These are phyloP conservation scores for Reutealis trisperma DNA, from an alignment of 345 rosid genomes.

Conservation along the genomic window DNA sequence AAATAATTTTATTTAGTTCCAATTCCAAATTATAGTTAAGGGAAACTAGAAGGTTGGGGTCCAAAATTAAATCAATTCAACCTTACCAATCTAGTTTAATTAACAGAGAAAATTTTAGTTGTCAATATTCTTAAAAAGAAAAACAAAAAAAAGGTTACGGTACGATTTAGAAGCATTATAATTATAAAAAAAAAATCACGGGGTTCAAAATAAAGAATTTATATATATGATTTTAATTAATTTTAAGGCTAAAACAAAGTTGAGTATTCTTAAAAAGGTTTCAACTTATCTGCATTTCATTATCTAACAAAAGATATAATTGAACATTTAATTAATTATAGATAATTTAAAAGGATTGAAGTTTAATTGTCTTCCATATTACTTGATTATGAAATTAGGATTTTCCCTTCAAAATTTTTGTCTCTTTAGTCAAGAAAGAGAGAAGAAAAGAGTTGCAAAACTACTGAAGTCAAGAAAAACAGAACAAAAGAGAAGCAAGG, in stretches of 20 bases:
- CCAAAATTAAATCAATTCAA: too few relatives aligned
- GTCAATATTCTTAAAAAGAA: neutral
- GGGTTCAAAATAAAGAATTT: neutral
- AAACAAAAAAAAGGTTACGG: too few relatives aligned
- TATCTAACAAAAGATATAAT: neutral
- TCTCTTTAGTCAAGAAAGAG: neutral
- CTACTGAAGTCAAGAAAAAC: neutral
- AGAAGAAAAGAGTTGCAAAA: neutral
- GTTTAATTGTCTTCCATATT: neutral
- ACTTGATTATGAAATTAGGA: neutral
- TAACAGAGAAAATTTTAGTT: too few relatives aligned
- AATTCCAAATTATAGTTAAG: too few relatives aligned
- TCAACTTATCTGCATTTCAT: too few relatives aligned
- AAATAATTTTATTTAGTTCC: too few relatives aligned
- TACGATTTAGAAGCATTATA: too few relatives aligned
- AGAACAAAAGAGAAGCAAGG: constrained; percentile 6
- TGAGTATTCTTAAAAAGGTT: neutral
- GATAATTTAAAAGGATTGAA: neutral
- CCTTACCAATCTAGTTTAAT: too few relatives aligned
- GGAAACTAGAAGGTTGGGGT: too few relatives aligned
- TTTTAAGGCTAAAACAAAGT: too few relatives aligned
- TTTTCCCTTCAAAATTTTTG: neutral
- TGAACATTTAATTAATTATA: too few relatives aligned
- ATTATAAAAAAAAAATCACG: too few relatives aligned
- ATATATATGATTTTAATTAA: neutral